Percentiles rank a stretch among this genome's conserved stretches.
Evolutionary conservation across 1,284 basidiomycete species (phyloP).

Genomic region (Lignosus rhinocerotis): DNA sequence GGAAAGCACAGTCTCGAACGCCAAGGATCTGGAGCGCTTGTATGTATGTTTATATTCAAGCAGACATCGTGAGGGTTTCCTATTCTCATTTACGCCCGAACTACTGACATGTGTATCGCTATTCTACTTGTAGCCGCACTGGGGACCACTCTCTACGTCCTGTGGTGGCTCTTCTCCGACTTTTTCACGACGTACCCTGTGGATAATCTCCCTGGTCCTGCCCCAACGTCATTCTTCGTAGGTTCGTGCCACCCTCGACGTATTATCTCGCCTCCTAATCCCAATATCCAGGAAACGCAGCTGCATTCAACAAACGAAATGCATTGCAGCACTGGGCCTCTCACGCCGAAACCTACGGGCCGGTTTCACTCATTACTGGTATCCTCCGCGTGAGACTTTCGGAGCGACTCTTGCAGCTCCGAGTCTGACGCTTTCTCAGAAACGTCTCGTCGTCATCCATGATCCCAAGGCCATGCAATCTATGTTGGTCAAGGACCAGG

Average conservation of each 20-base stretch:
- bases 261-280: too few species aligned
- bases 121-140: background rate
- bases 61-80: too few species aligned
- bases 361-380: background rate
- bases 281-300: slow-evolving; percentile 7
- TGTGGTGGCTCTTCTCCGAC: slow-evolving; percentile 5
- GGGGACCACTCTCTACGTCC: background rate
- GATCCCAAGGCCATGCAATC: slow-evolving; percentile 28
- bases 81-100: too few species aligned
- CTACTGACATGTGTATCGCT: too few species aligned
- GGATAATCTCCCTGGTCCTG: slow-evolving; percentile 13
- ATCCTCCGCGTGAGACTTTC: slow-evolving; percentile 6
- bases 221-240: background rate
- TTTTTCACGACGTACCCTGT: slow-evolving; percentile 5
- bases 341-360: slow-evolving; percentile 7
- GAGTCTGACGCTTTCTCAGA: background rate
- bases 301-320: slow-evolving; percentile 3
- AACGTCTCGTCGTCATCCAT: slow-evolving; percentile 10
- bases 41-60: too few species aligned
- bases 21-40: too few species aligned
- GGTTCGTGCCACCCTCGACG: background rate
- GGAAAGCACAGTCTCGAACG: too few species aligned
- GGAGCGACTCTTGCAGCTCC: too few species aligned
- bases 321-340: slow-evolving; percentile 1
- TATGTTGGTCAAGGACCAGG: slow-evolving; percentile 33